Base-by-base conservation (phyloP, 2,329 filamentous ascomycete species). In the Fusarium torreyae region DNA sequence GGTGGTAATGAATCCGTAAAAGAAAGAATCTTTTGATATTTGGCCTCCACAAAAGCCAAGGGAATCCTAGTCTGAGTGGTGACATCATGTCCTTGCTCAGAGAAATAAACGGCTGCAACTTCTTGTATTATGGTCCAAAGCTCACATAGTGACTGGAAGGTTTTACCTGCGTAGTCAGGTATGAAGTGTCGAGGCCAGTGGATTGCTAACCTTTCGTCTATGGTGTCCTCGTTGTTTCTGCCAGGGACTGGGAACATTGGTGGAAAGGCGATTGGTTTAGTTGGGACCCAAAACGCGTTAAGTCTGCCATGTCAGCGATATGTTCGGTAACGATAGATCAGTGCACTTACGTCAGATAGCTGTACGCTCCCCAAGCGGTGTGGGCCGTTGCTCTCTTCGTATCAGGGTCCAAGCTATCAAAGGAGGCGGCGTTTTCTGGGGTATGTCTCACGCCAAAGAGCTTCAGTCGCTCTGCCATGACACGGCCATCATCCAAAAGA, bases 51-150 rank as follows among this genome's bases (percentile, higher is more conserved):
- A 20, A 65, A 65, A 26, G 62, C 61, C 2, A 66, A 7, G 15
- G 61, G 62, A 31, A 65, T 44, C n/a, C 14, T 66, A 6, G 49
- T 60, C 2, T 54, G 8, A 15, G n/a, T 7, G 13, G 13, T 7
- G 26, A 13, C 11, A 1, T 5, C 38, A 40, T 28, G 15, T 20
- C 22, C 36, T 0, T 38, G 36, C 13, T 65, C 45, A 3, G 61
- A 42, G 45, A 66, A 68, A n/a, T 70, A 67, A 22, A 70, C 66
- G 2, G 53, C 53, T 15, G 57, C 48, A 39, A 68, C 52, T 11
- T 70, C 68, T 26, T 70, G 68, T 63, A 63, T 63, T n/a, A 70
- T 70, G 3, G 48, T 50, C 68, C 68, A 70, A 7, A 70, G 44
- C 40, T 65, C 57, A 63, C 66, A 70, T 7, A 70, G 31, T 5